phyloP scores from a whole-genome alignment of 2,329 filamentous ascomycete species.

The Fusarium veterinarium region DNA sequence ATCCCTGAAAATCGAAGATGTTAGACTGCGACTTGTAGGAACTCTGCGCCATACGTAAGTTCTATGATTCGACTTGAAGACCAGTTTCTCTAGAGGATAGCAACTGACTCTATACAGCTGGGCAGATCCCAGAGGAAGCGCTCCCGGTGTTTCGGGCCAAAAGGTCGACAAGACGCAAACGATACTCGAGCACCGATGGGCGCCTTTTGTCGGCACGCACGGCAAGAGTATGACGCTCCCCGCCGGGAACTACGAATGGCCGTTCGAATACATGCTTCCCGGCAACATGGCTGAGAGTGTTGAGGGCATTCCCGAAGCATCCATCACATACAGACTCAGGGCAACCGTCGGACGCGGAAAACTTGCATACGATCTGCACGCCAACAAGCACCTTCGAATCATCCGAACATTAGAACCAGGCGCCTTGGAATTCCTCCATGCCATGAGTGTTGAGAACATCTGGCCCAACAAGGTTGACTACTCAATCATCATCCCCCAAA shows the following conservation, averaged over 20 bases:
- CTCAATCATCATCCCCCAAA: conserved; percentile 90
- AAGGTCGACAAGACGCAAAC: conserved; percentile 68
- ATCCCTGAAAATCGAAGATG: conserved; percentile 76
- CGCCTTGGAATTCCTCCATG: conserved; percentile 82
- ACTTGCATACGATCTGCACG: conserved; percentile 86
- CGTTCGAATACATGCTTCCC: conserved; percentile 79
- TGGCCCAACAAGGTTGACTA: conserved; percentile 99
- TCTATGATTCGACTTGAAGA: conserved; percentile 1
- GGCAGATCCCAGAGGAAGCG: conserved; percentile 63
- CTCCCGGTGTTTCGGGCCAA: conserved; percentile 68
- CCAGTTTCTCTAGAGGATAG: conserved; percentile 1
- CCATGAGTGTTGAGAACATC: conserved; percentile 96
- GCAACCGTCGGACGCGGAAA: conserved; percentile 89
- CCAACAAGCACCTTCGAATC: conserved; percentile 81
- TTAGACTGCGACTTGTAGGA: conserved; percentile 77
- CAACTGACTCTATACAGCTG: conserved; percentile 53
- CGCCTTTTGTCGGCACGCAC: conserved; percentile 69
- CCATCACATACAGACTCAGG: conserved; percentile 90
- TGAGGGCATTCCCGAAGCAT: conserved; percentile 87
- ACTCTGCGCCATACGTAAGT: conserved; percentile 74
- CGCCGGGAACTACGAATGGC: conserved; percentile 85
- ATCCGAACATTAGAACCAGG: conserved; percentile 82
- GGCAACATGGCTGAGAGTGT: conserved; percentile 85
- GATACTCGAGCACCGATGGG: conserved; percentile 77
- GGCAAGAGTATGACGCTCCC: conserved; percentile 69